These are phyloP conservation scores for Aspergillus pseudoglaucus DNA, from an alignment of 2,329 filamentous ascomycete species.

Conservation along the genomic window DNA sequence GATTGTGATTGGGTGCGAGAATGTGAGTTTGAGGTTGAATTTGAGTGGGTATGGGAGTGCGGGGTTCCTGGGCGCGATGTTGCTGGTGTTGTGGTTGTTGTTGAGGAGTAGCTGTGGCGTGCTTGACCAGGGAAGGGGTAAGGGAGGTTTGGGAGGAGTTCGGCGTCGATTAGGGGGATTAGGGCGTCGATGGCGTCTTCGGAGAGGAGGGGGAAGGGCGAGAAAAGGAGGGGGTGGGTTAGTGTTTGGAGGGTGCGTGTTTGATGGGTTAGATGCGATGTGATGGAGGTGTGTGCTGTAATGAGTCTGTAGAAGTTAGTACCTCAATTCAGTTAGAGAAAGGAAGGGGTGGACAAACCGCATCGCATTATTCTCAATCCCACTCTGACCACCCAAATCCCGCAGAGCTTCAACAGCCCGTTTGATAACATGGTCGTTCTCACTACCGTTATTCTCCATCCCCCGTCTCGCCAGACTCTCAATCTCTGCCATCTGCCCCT, in stretches of 20 bases:
- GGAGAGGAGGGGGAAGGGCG: constrained; percentile 48
- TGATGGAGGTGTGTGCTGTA: constrained; percentile 52
- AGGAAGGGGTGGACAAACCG: constrained; percentile 36
- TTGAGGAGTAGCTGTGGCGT: constrained; percentile 4
- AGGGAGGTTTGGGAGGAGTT: constrained; percentile 48
- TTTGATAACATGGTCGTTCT: constrained; percentile 47
- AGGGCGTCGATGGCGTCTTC: constrained; percentile 51
- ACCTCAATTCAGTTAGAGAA: background rate
- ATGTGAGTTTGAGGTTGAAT: constrained; percentile 17
- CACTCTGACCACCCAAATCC: constrained; percentile 50
- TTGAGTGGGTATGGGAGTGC: constrained; percentile 21
- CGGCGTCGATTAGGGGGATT: constrained; percentile 49
- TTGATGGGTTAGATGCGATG: constrained; percentile 56
- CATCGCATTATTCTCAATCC: constrained; percentile 51
- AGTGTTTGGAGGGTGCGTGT: constrained; percentile 54
- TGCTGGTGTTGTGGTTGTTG: background rate
- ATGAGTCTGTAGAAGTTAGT: constrained; percentile 41
- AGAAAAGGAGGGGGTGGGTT: constrained; percentile 53
- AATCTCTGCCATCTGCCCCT: constrained; percentile 50
- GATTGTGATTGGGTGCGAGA: constrained; percentile 16
- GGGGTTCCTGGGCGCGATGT: background rate
- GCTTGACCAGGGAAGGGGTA: constrained; percentile 33
- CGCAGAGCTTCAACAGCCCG: constrained; percentile 46
- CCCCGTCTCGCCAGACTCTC: constrained; percentile 50
- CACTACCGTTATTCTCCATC: constrained; percentile 47